Percentiles rank a stretch among this genome's conserved stretches.
phyloP scores from a whole-genome alignment of 495 filamentous ascomycete genomes.

The Aspergillus saccharolyticus region DNA sequence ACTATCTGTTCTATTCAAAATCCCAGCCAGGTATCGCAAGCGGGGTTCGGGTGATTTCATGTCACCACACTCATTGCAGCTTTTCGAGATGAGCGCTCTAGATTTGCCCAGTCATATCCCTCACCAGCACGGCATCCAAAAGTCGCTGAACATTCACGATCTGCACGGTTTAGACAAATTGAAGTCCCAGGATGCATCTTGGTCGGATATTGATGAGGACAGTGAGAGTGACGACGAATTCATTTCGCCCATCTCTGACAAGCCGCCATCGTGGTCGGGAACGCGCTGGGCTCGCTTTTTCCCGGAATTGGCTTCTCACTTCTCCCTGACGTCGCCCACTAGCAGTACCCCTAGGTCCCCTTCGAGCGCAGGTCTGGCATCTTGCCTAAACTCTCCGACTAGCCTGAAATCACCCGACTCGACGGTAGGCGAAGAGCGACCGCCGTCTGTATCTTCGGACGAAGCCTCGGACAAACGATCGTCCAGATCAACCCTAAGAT shows the following conservation, averaged over 20 bases:
- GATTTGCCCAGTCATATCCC: neutral
- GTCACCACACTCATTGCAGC: neutral
- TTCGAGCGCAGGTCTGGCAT: neutral
- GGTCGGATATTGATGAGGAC: neutral
- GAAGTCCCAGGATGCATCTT: neutral
- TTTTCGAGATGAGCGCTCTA: constrained; percentile 3
- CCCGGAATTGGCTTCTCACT: constrained; percentile 29
- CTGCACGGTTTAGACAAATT: neutral
- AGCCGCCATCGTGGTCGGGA: constrained; percentile 15
- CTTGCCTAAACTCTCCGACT: neutral
- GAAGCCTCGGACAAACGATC: constrained; percentile 26
- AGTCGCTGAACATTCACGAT: neutral
- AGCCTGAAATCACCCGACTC: constrained; percentile 5
- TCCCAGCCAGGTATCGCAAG: neutral
- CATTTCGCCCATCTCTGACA: constrained; percentile 29
- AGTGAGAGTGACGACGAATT: constrained; percentile 16
- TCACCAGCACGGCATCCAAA: neutral
- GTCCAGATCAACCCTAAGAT: constrained; percentile 35
- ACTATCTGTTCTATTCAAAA: neutral
- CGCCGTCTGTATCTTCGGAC: constrained; percentile 24
- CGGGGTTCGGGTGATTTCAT: neutral
- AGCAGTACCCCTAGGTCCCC: neutral
- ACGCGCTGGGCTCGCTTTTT: constrained; percentile 27
- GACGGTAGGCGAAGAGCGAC: constrained; percentile 2
- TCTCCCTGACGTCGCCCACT: constrained; percentile 23